Evolutionary conservation across 2,329 filamentous ascomycete genomes (phyloP), one percentile per base, ranked within the genome.

Genomic region (Aspergillus caelatus): DNA sequence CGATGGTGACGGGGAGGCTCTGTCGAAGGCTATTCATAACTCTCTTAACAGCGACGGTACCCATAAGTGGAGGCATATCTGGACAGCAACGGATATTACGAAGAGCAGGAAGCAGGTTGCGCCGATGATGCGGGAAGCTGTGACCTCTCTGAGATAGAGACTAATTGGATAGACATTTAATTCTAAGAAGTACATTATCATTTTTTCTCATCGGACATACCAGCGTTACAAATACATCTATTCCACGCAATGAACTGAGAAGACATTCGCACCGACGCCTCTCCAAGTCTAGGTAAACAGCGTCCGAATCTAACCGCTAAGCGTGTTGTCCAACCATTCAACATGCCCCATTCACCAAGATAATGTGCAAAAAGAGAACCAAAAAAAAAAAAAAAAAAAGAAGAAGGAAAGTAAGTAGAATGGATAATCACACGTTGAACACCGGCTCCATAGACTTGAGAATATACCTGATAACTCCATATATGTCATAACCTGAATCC

Each of bases 31-130:
- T 11, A 66, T 73, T 43, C 56, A 63, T 26, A 61, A 58, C 26
- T 53, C 60, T 10, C 32, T 71, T 19, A 57, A 67, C 55, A 56
- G 62, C 32, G 63, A 73, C 23, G 43, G 73, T 19, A 62, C 75
- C 41, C 28, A 32, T 19, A 52, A 52, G n/a, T 83, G 78, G 77
- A 79, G 79, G 64, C 81, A 78, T 57, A 72, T 86, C 5, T 89
- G 86, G 86, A 76, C 80, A 67, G 87, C 89, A 74, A 78, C 76
- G 19, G 82, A 87, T 64, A 77, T 86, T 50, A 81, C 81, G 53
- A 85, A 86, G 65, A 89, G 86, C 71, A 81, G 88, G 66, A 90
- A 90, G 75, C 84, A 85, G 76, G 86, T 89, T 57, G 88, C 83
- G 19, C 88, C 88, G 58, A 70, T 89, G 71, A 69, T 89, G 57